Evolutionary conservation across 805 yeast species (phyloP).

Genomic region (Pichia ethanolica): DNA sequence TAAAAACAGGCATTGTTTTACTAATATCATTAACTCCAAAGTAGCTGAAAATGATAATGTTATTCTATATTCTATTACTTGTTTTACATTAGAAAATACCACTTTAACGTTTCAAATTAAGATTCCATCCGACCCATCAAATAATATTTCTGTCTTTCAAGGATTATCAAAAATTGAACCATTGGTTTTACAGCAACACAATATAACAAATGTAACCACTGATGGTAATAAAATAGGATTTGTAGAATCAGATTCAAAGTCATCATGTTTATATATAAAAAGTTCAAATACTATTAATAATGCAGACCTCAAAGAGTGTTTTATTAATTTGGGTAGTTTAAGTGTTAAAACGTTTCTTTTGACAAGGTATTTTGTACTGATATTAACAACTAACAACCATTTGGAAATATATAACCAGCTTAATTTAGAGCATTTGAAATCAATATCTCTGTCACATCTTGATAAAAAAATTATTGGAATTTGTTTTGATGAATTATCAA

Average conservation of each 20-base stretch:
- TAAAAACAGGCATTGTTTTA: slow-evolving; percentile 21
- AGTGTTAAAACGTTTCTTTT: slow-evolving; percentile 33
- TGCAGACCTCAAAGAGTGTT: slow-evolving; percentile 15
- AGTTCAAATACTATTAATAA: slow-evolving; percentile 15
- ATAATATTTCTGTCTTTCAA: slow-evolving; percentile 8
- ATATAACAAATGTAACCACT: background rate
- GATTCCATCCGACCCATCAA: slow-evolving; percentile 8
- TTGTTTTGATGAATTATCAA: slow-evolving; percentile 38
- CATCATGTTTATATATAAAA: slow-evolving; percentile 8
- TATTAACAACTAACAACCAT: slow-evolving; percentile 36
- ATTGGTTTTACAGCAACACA: background rate
- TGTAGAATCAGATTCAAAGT: background rate
- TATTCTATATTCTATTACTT: slow-evolving; percentile 5
- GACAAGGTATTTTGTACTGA: slow-evolving; percentile 47
- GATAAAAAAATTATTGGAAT: slow-evolving; percentile 38
- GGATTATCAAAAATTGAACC: slow-evolving; percentile 19
- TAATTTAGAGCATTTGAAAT: slow-evolving; percentile 38
- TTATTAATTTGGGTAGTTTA: slow-evolving; percentile 6
- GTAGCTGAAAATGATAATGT: slow-evolving; percentile 2
- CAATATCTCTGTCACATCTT: slow-evolving; percentile 25
- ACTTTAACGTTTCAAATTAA: slow-evolving; percentile 12
- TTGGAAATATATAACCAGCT: slow-evolving; percentile 43
- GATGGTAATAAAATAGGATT: slow-evolving; percentile 1
- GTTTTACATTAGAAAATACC: slow-evolving; percentile 12
- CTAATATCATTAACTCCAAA: background rate